Evolutionary conservation across 176 grass and related monocot genomes (phyloP).

Genomic region (Oryza coarctata): DNA sequence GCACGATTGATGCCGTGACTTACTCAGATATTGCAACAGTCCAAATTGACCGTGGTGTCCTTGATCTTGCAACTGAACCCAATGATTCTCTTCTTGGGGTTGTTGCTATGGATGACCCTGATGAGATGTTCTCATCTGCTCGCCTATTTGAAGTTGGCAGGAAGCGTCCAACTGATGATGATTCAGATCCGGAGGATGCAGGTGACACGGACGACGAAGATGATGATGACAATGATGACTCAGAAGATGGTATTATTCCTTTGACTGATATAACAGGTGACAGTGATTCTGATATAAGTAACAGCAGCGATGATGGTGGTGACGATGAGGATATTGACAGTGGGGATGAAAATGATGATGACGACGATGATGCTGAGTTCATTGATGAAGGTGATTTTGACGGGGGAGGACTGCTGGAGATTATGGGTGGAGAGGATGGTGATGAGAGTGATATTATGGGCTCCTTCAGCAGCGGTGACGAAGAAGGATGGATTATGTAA

Average conservation of each 20-base stretch:
- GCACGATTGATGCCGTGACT: conserved; percentile 83
- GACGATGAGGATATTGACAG: conserved; percentile 60
- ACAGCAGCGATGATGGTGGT: conserved; percentile 55
- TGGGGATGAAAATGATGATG: conserved; percentile 60
- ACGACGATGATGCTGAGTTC: conserved; percentile 65
- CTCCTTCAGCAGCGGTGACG: conserved; percentile 71
- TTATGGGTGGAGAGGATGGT: conserved; percentile 55
- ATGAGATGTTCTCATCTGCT: conserved; percentile 82
- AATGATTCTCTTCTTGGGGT: conserved; percentile 82
- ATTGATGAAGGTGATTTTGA: conserved; percentile 62
- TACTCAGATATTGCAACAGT: conserved; percentile 92
- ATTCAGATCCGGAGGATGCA: conserved; percentile 91
- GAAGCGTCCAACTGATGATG: conserved; percentile 81
- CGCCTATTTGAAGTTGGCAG: conserved; percentile 90
- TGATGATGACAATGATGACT: conserved; percentile 72
- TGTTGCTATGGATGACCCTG: conserved; percentile 87
- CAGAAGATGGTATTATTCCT: conserved; percentile 53
- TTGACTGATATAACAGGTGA: conserved; percentile 42
- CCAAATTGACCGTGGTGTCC: conserved; percentile 87
- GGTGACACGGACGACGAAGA: conserved; percentile 72
- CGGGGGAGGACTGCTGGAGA: conserved; percentile 55
- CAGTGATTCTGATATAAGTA: conserved; percentile 65
- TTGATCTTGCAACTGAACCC: conserved; percentile 80
- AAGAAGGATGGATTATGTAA: conserved; percentile 44
- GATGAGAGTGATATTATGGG: conserved; percentile 56